A percentile compares a stretch with the other conserved stretches of the same genome.
Evolutionary conservation across 2,329 filamentous ascomycete species (phyloP).

Genomic region (Sporothrix luriei): DNA sequence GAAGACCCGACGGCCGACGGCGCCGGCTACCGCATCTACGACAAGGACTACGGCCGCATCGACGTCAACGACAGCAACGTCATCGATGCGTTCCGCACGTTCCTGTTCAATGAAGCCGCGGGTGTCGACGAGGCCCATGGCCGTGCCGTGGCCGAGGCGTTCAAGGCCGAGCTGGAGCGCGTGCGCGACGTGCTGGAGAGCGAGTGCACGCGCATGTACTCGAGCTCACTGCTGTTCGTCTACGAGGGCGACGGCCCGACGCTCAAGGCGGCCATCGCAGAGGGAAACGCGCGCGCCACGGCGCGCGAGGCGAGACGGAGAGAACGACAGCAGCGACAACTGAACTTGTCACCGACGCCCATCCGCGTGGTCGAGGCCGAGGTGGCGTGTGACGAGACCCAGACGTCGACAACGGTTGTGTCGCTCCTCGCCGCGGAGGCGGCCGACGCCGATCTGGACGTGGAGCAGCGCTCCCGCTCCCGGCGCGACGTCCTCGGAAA

Average conservation of each 20-base stretch:
- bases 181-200: conserved; percentile 57
- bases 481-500: conserved; percentile 34
- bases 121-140: conserved; percentile 63
- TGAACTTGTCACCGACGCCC: background rate
- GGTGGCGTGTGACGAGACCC: conserved; percentile 17
- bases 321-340: background rate
- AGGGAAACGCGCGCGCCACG: conserved; percentile 52
- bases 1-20: conserved; percentile 51
- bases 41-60: conserved; percentile 64
- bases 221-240: conserved; percentile 63
- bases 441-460: conserved; percentile 24
- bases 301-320: background rate
- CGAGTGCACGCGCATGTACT: conserved; percentile 67
- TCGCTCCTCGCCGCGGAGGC: background rate
- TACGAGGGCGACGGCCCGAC: conserved; percentile 65
- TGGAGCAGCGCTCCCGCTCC: conserved; percentile 28
- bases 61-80: conserved; percentile 58
- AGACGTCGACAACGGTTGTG: background rate
- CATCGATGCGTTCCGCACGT: conserved; percentile 56
- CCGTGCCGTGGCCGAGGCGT: conserved; percentile 57
- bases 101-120: conserved; percentile 60
- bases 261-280: conserved; percentile 55
- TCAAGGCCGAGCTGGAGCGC: conserved; percentile 55
- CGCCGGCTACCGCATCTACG: conserved; percentile 60
- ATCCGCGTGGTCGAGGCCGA: conserved; percentile 23